Evolutionary conservation across 129 eudicot species (phyloP).

Genomic region (Saposhnikovia divaricata): DNA sequence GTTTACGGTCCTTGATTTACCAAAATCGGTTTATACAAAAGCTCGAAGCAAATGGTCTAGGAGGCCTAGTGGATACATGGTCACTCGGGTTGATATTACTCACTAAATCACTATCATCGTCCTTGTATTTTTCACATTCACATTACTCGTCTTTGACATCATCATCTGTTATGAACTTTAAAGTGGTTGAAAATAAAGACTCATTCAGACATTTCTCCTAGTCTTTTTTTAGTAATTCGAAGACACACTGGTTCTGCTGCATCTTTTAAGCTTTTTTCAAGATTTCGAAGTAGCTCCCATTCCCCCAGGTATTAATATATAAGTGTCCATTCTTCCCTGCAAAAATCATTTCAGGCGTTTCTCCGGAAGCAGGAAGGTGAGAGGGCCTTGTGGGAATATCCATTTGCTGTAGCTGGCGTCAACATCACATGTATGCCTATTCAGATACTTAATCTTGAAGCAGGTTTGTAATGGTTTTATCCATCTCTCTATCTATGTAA

Average conservation of each 20-base stretch:
- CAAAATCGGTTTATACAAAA: constrained; percentile 47
- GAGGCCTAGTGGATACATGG: constrained; percentile 34
- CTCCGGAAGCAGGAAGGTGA: constrained; percentile 92
- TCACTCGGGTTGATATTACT: constrained; percentile 28
- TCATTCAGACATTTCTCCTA: not conserved
- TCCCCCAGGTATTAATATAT: not conserved
- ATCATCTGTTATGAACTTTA: constrained; percentile 27
- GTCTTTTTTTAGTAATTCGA: not conserved
- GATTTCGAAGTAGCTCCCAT: not conserved
- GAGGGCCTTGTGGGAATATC: constrained; percentile 93
- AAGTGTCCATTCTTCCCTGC: constrained; percentile 17
- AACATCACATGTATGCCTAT: constrained; percentile 98
- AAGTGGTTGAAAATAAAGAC: not conserved
- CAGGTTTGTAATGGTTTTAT: constrained; percentile 36
- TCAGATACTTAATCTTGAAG: constrained; percentile 97
- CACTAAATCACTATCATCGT: constrained; percentile 48
- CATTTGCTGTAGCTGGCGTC: constrained; percentile 99
- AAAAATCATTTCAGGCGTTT: constrained; percentile 93
- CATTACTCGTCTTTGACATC: constrained; percentile 37
- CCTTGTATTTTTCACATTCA: constrained; percentile 24
- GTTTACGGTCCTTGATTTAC: constrained; percentile 29
- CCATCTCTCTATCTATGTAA: not conserved
- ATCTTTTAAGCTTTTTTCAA: not conserved
- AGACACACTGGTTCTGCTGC: not conserved
- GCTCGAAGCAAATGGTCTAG: constrained; percentile 42